These are phyloP conservation scores for Monosporozyma siamensis DNA, from an alignment of 805 yeast genomes.

Conservation along the genomic window DNA sequence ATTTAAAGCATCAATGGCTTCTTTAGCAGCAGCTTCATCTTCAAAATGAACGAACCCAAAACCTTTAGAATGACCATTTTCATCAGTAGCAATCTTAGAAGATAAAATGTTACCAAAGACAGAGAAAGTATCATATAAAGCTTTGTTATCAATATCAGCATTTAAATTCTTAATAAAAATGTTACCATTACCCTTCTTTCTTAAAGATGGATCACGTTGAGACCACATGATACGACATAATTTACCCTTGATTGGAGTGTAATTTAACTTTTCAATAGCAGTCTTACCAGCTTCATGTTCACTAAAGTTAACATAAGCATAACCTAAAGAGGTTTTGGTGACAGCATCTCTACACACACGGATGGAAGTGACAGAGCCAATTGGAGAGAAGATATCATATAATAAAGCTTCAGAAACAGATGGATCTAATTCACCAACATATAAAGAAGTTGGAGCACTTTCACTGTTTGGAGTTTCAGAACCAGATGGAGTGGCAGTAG, in stretches of 20 bases:
- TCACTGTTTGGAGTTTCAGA: constrained; percentile 27
- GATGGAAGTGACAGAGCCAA: constrained; percentile 92
- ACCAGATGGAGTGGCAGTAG: constrained; percentile 14
- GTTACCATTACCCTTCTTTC: constrained; percentile 94
- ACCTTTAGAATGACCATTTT: constrained; percentile 83
- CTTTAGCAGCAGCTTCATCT: constrained; percentile 81
- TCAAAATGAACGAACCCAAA: constrained; percentile 98
- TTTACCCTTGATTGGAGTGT: constrained; percentile 84
- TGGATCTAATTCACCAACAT: constrained; percentile 95
- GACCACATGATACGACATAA: constrained; percentile 99
- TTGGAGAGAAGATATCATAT: constrained; percentile 87
- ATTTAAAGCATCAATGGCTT: constrained; percentile 93
- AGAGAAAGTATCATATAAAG: constrained; percentile 94
- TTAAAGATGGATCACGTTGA: constrained; percentile 93
- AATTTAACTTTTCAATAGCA: constrained; percentile 93
- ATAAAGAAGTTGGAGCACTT: constrained; percentile 71
- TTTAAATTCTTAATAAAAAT: constrained; percentile 97
- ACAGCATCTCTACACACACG: constrained; percentile 99
- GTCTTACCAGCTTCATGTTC: constrained; percentile 81
- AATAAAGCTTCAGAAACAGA: constrained; percentile 88
- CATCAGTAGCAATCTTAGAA: constrained; percentile 95
- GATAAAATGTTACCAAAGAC: constrained; percentile 94
- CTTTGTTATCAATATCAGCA: constrained; percentile 97
- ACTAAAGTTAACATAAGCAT: constrained; percentile 96
- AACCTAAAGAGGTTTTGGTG: constrained; percentile 92